Evolutionary conservation across 768 basidiomycete species (phyloP).

Genomic region (Exidia glandulosa): DNA sequence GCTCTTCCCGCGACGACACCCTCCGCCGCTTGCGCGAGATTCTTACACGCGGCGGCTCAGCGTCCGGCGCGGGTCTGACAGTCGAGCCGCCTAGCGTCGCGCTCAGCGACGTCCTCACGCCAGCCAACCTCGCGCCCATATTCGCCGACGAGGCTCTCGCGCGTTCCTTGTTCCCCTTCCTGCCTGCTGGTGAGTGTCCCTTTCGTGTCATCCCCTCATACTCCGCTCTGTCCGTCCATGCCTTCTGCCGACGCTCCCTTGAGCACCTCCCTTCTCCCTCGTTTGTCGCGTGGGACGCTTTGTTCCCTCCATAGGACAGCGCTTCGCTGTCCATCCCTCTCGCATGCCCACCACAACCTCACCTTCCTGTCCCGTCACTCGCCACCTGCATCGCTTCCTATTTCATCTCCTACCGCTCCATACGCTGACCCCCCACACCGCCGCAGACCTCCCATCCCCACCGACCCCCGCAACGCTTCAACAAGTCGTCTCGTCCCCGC

Average conservation of each 20-base stretch:
- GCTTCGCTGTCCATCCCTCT: too few relatives aligned
- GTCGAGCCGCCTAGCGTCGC: constrained; percentile 38
- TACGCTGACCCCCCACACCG: constrained; percentile 79
- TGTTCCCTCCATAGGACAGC: too few relatives aligned
- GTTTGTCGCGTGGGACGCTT: too few relatives aligned
- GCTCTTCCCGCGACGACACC: neutral
- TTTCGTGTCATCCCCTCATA: too few relatives aligned
- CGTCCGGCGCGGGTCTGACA: constrained; percentile 17
- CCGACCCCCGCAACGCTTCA: constrained; percentile 61
- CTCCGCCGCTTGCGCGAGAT: neutral
- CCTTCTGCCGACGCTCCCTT: too few relatives aligned
- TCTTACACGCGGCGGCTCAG: neutral
- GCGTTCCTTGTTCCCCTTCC: neutral
- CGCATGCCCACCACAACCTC: constrained; percentile 56
- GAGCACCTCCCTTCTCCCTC: too few relatives aligned
- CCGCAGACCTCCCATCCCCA: constrained; percentile 59
- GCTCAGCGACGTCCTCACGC: constrained; percentile 65
- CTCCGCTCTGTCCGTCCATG: too few relatives aligned
- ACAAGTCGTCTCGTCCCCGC: constrained; percentile 70
- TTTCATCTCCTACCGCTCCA: too few relatives aligned
- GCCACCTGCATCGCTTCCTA: too few relatives aligned
- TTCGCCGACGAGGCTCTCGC: constrained; percentile 28
- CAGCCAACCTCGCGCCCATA: constrained; percentile 58
- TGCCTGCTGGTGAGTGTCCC: neutral
- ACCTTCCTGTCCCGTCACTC: too few relatives aligned